Base-by-base conservation (phyloP, 305 asterid genomes). In the Euphrasia arctica region DNA sequence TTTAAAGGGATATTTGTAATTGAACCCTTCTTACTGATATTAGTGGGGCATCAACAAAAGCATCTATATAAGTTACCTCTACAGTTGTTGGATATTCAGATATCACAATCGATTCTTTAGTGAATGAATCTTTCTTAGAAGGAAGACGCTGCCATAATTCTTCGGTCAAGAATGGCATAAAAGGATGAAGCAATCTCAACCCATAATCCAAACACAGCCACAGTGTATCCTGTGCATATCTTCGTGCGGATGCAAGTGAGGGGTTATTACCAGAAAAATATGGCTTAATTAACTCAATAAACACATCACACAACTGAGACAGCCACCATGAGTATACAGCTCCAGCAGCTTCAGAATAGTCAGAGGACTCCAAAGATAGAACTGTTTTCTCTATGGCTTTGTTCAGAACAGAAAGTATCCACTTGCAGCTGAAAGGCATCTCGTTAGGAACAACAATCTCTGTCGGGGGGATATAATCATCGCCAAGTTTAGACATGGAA, bases 161-260 rank as follows among this genome's bases (percentile, higher is more conserved):
- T 58, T 89, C 95, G 0, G 96, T 89, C 63, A 89, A 87, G 49
- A 69, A 86, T 36, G 95, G 96, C 96, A 89, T 89, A 58, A 89
- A 86, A 28, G 96, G 96, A 66, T 89, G 96, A 31, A 89, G 90
- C 61, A 89, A 72, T 32, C 84, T 74, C 63, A 89, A 66, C 15
- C 96, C 96, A 69, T 78, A 69, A 58, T 89, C 96, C 78, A 89
- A 71, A 62, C 96, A 86, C 65, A 86, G 64, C 95, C 96, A 89
- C 80, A 89, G 74, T 41, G 89, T 77, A 66, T 84, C 85, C 70
- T 79, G 95, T 5, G 95, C 90, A 70, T 18, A 78, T 70, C 67
- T 81, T 77, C 78, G 79, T 42, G 58, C 79, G 0, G 79, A 77
- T 42, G 56, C 70, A 65, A 54, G 63, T 66, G 73, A 72, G 28